phyloP scores from a whole-genome alignment of 2,329 filamentous ascomycete species.

The Exophiala sp. region DNA sequence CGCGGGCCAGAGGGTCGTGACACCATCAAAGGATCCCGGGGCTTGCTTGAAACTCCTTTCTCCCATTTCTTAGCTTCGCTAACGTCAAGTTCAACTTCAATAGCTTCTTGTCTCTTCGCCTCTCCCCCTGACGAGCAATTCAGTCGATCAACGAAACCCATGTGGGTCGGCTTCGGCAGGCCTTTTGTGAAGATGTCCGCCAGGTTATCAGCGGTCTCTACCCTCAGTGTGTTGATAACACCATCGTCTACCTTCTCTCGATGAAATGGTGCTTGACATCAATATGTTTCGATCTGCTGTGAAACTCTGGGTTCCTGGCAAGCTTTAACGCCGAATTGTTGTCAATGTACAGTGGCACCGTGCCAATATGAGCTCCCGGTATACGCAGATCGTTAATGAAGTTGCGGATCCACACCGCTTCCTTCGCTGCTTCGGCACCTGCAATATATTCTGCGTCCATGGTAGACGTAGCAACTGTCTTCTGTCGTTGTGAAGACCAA shows the following conservation, averaged over 20 bases:
- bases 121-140: too few species aligned
- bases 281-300: conserved; percentile 16
- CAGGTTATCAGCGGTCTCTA: conserved; percentile 11
- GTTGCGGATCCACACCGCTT: conserved; percentile 9
- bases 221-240: conserved; percentile 1
- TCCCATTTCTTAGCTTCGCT: too few species aligned
- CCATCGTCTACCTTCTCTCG: conserved; percentile 4
- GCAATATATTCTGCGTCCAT: conserved; percentile 29
- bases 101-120: too few species aligned
- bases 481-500: conserved; percentile 28
- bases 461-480: conserved; percentile 24
- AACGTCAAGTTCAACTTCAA: too few species aligned
- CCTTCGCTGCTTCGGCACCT: conserved; percentile 2
- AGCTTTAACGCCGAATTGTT: conserved; percentile 15
- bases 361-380: not conserved
- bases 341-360: conserved; percentile 9
- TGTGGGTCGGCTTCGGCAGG: too few species aligned
- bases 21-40: too few species aligned
- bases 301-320: conserved; percentile 5
- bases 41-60: too few species aligned
- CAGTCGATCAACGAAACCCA: too few species aligned
- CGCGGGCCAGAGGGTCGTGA: too few species aligned
- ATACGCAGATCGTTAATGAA: conserved; percentile 14
- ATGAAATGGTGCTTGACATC: conserved; percentile 15
- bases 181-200: conserved; percentile 11